Conservation (phyloP, 2,329 filamentous ascomycete species). For the Trichoderma endophyticum region DNA sequence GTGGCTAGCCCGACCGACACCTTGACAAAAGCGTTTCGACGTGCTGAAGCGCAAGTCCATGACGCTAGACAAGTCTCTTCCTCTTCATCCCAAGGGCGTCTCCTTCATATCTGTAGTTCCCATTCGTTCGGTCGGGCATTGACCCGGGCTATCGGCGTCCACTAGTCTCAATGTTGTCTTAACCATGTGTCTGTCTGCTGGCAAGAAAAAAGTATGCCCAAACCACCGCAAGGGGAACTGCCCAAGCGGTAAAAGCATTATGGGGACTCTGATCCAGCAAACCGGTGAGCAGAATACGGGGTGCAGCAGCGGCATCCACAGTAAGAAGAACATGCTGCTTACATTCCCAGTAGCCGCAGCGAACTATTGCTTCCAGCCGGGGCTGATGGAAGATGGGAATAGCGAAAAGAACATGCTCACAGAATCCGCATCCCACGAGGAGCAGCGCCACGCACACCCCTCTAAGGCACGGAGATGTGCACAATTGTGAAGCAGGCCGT, state of each 20-base stretch:
- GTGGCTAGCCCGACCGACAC: neutral
- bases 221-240: neutral
- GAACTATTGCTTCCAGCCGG: constrained; percentile 7
- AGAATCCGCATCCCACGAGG: neutral
- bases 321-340: neutral
- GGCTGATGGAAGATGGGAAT: neutral
- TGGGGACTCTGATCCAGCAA: neutral
- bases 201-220: neutral
- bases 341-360: neutral
- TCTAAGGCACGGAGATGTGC: neutral
- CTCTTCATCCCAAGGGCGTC: neutral
- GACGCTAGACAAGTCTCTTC: neutral
- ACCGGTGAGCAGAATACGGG: neutral
- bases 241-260: neutral
- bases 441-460: neutral
- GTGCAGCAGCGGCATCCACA: neutral
- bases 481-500: neutral
- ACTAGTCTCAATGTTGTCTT: constrained; percentile 2
- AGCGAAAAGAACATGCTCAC: neutral
- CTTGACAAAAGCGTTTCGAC: neutral
- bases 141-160: constrained; percentile 6
- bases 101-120: neutral
- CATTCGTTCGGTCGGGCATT: neutral
- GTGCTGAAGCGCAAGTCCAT: neutral
- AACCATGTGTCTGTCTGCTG: neutral